These are phyloP conservation scores for Marasmius fiardii DNA, from an alignment of 1,284 basidiomycete species.

Conservation along the genomic window DNA sequence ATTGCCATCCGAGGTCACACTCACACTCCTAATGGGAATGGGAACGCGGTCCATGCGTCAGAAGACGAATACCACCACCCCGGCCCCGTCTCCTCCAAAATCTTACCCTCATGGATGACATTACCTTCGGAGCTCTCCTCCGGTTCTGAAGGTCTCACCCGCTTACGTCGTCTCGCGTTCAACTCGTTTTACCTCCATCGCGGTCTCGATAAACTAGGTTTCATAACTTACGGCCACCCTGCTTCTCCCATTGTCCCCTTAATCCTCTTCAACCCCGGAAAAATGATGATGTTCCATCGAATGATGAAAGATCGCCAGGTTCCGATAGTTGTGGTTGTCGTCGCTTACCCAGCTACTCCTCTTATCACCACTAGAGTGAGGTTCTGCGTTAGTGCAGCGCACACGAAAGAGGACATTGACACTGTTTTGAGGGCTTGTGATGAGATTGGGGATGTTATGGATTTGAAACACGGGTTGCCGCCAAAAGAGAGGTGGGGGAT, in stretches of 20 bases:
- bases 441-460: constrained; percentile 86
- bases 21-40: constrained; percentile 27
- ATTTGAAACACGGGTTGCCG: constrained; percentile 73
- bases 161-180: constrained; percentile 89
- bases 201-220: constrained; percentile 89
- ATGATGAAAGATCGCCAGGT: constrained; percentile 84
- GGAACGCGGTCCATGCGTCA: constrained; percentile 23
- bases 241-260: constrained; percentile 94
- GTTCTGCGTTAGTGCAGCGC: constrained; percentile 93
- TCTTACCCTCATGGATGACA: constrained; percentile 68
- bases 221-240: constrained; percentile 93
- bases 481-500: constrained; percentile 75
- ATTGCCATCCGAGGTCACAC: constrained; percentile 25
- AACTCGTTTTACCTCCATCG: constrained; percentile 91
- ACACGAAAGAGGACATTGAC: constrained; percentile 98
- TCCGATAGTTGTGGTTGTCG: constrained; percentile 86
- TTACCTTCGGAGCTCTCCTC: constrained; percentile 71
- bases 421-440: constrained; percentile 84
- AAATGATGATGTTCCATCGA: constrained; percentile 86
- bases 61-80: constrained; percentile 45
- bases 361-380: constrained; percentile 88
- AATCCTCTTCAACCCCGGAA: constrained; percentile 91
- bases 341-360: constrained; percentile 91
- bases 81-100: constrained; percentile 62
- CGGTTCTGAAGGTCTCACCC: constrained; percentile 79